Percentiles rank a stretch among this genome's conserved stretches.
phyloP scores from a whole-genome alignment of 2,329 filamentous ascomycete species.

The Penicillium digitatum region DNA sequence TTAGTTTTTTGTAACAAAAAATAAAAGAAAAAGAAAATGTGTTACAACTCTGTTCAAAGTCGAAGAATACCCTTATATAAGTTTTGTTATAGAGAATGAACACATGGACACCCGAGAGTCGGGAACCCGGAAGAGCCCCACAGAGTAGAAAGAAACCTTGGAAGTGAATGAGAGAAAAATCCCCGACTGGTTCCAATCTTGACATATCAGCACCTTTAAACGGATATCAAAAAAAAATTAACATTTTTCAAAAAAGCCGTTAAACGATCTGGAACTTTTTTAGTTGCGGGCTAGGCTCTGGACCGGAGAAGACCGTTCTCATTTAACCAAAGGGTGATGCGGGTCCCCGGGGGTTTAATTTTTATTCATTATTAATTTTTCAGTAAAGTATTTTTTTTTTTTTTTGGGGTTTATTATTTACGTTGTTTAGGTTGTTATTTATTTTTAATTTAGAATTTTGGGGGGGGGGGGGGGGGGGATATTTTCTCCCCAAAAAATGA shows the following conservation, averaged over 20 bases:
- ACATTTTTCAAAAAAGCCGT: constrained; percentile 11
- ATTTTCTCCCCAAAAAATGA: too few relatives aligned
- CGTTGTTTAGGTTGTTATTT: too few relatives aligned
- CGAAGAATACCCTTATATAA: too few relatives aligned
- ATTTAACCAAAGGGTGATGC: constrained; percentile 25
- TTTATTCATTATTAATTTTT: not conserved
- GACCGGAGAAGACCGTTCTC: constrained; percentile 19
- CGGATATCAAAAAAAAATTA: not conserved
- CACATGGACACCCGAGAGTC: constrained; percentile 4
- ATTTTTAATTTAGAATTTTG: too few relatives aligned
- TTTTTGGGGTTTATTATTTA: not conserved
- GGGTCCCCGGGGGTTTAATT: constrained; percentile 14
- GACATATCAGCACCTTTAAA: not conserved
- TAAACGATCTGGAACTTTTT: constrained; percentile 20
- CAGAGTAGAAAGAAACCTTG: constrained; percentile 10
- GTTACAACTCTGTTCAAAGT: too few relatives aligned
- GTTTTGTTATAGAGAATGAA: too few relatives aligned
- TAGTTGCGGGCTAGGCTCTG: constrained; percentile 24
- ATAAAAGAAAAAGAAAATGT: too few relatives aligned
- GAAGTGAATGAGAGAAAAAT: constrained; percentile 22
- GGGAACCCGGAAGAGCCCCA: constrained; percentile 20
- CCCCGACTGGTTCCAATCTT: constrained; percentile 22
- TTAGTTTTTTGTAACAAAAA: too few relatives aligned
- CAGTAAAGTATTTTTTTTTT: not conserved
- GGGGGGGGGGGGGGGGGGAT: too few relatives aligned